Conservation (phyloP, 2,329 filamentous ascomycete genomes). For the Stachybotrys chartarum region DNA sequence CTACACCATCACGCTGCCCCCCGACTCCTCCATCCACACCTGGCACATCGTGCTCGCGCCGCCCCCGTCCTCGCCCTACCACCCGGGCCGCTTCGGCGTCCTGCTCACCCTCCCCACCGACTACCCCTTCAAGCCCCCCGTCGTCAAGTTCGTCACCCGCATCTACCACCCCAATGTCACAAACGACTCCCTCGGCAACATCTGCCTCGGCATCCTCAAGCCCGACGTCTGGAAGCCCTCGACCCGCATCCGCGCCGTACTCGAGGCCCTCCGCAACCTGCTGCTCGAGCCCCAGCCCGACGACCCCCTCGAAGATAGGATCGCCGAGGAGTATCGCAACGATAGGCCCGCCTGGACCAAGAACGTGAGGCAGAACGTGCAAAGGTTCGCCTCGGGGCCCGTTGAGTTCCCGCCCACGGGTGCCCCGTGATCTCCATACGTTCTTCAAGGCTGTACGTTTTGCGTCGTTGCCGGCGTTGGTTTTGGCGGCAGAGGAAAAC, state of each 20-base stretch:
- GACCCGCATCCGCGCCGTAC: slow-evolving; percentile 66
- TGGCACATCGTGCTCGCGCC: slow-evolving; percentile 45
- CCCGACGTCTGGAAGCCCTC: slow-evolving; percentile 88
- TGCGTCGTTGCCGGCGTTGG: too few relatives aligned
- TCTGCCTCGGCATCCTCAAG: slow-evolving; percentile 81
- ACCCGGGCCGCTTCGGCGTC: slow-evolving; percentile 67
- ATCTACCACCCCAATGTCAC: slow-evolving; percentile 95
- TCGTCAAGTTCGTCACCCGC: slow-evolving; percentile 74
- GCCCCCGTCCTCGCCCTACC: slow-evolving; percentile 38
- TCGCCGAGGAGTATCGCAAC: slow-evolving; percentile 75
- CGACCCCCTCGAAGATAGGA: slow-evolving; percentile 79
- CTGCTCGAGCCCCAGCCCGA: slow-evolving; percentile 79
- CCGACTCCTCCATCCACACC: slow-evolving; percentile 40
- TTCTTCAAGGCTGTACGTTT: too few relatives aligned
- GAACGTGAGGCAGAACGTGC: slow-evolving; percentile 66
- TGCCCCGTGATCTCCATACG: neutral
- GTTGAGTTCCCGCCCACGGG: slow-evolving; percentile 24
- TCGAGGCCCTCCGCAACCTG: slow-evolving; percentile 68
- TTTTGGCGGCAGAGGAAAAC: too few relatives aligned
- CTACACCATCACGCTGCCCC: slow-evolving; percentile 38
- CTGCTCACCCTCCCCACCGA: slow-evolving; percentile 65
- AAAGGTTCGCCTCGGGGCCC: slow-evolving; percentile 56
- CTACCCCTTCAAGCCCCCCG: slow-evolving; percentile 86
- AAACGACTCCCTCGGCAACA: slow-evolving; percentile 75
- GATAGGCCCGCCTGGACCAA: slow-evolving; percentile 65